A percentile compares a stretch with the other conserved stretches of the same genome.
Conservation (phyloP, 257 asterid species). For the Gardenia jasminoides region DNA sequence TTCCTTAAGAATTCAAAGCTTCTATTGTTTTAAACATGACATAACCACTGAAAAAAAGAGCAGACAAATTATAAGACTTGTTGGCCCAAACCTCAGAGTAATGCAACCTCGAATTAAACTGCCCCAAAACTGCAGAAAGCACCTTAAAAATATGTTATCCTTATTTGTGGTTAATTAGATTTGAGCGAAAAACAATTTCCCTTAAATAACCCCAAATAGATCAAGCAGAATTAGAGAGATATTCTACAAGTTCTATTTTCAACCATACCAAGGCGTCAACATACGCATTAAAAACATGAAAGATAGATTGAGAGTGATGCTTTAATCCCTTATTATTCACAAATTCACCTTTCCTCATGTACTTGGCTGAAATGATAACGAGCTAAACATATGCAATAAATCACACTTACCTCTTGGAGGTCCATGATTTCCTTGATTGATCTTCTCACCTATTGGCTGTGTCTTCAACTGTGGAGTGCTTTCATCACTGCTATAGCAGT, state of each 20-base stretch:
- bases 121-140: constrained; percentile 5
- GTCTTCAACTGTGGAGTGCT: constrained; percentile 51
- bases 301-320: background rate
- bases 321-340: background rate
- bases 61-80: constrained; percentile 1
- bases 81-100: background rate
- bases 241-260: background rate
- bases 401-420: constrained; percentile 29
- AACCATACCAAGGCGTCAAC: background rate
- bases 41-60: background rate
- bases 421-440: constrained; percentile 29
- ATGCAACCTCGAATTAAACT: constrained; percentile 11
- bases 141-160: background rate
- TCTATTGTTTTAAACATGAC: background rate
- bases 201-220: background rate
- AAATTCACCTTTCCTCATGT: background rate
- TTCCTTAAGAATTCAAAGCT: background rate
- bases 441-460: constrained; percentile 47
- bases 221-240: background rate
- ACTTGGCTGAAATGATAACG: background rate
- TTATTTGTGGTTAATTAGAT: background rate
- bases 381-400: constrained; percentile 7
- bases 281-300: background rate
- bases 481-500: constrained; percentile 52
- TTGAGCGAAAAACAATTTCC: background rate